Base-by-base conservation (phyloP, 768 basidiomycete species). In the Lactarius tabidus region DNA sequence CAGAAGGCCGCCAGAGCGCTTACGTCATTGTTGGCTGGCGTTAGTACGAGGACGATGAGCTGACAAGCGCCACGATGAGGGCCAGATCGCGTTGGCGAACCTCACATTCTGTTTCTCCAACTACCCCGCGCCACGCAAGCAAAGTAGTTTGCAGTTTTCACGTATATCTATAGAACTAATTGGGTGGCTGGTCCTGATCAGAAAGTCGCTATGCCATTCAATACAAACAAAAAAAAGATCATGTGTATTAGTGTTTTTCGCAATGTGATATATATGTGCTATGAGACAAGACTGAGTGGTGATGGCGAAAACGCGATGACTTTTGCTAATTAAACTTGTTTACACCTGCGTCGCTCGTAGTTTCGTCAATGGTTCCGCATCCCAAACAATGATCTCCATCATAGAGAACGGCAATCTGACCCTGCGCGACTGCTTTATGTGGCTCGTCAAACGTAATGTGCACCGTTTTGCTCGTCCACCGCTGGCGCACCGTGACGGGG, bases 381-480 rank as follows among this genome's bases (percentile, higher is more conserved):
- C 95, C 95, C 35, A 96, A 78, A 74, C 93, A 95, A 86, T 88
- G 89, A 53, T 86, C 81, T 2, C 79, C 85, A 62, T 85, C 81
- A 75, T 87, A 97, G 2, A 96, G 68, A 0, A 84, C 86, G 7
- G 87, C 88, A 33, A 90, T 83, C 75, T 98, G 95, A 1, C 95
- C 95, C 0, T 86, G 83, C 0, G 91, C 81, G 18, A 94, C 85
- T 7, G 85, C 88, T 48, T 83, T 82, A 57, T 90, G 79, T 0
- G 88, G 85, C 39, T 81, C 74, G 43, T 81, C 79, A 68, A 91
- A 88, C 0, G 75, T 70, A 52, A 93, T 79, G 6, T 83, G 69
- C 33, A 79, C 72, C 15, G 69, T 74, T 55, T 62, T 70, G 33
- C 66, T 52, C 1, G 53, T 10, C 51, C 41, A 48, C 20, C 28